phyloP scores from a whole-genome alignment of 805 yeast genomes.

The Zygosaccharomyces siamensis region DNA sequence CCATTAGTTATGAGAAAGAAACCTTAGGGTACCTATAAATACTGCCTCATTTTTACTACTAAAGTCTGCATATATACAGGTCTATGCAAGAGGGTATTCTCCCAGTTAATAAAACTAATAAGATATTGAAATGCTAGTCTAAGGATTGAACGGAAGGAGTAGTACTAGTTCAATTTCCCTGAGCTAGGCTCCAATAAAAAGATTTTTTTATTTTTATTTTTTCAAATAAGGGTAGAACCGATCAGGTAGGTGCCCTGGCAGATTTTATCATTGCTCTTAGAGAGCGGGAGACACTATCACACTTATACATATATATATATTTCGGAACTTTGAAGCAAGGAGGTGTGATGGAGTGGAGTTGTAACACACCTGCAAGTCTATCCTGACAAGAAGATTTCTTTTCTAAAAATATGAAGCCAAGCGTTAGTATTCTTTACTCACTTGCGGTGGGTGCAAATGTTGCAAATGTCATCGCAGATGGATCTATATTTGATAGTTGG shows the following conservation, averaged over 20 bases:
- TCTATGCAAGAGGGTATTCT: too few species aligned
- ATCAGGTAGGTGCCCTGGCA: neutral
- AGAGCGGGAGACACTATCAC: neutral
- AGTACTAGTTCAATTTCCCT: too few species aligned
- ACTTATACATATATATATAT: neutral
- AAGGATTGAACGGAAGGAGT: too few species aligned
- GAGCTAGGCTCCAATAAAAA: neutral
- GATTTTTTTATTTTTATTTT: neutral
- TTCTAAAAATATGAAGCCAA: neutral
- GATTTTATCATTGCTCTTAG: neutral
- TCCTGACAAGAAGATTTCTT: neutral
- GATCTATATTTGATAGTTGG: conserved; percentile 29
- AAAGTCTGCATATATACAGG: too few species aligned
- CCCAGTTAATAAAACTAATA: too few species aligned
- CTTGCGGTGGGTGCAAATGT: conserved; percentile 4
- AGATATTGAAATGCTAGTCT: too few species aligned
- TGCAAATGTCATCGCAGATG: conserved; percentile 10
- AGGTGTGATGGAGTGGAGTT: neutral
- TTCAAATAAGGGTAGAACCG: neutral
- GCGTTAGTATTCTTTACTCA: conserved; percentile 3
- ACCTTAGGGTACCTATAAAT: too few species aligned
- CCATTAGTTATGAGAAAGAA: too few species aligned
- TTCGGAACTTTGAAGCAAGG: neutral
- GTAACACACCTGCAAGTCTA: neutral
- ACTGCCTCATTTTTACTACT: too few species aligned